Evolutionary conservation across 805 yeast genomes (phyloP).

Genomic region (Saccharomycopsis olivae): DNA sequence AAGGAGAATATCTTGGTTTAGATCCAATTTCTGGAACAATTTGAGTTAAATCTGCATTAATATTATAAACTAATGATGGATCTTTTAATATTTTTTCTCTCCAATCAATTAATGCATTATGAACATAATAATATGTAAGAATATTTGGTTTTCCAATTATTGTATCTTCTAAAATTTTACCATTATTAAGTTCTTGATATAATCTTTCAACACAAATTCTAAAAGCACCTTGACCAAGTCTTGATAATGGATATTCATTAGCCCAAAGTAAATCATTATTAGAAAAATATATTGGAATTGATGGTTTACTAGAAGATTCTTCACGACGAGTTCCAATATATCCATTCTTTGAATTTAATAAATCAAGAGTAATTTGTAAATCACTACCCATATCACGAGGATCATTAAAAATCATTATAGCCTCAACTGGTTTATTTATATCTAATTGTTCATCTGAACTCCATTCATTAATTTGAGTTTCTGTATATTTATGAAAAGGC

Average conservation of each 20-base stretch:
- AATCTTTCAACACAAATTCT: conserved; percentile 51
- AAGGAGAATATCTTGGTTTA: conserved; percentile 32
- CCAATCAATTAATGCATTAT: conserved; percentile 52
- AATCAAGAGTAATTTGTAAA: conserved; percentile 63
- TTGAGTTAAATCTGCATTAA: conserved; percentile 21
- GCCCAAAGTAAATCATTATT: conserved; percentile 86
- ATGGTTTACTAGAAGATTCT: conserved; percentile 29
- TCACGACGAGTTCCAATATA: conserved; percentile 48
- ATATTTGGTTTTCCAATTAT: conserved; percentile 76
- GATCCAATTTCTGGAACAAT: conserved; percentile 35
- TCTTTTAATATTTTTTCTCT: conserved; percentile 26
- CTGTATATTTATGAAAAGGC: conserved; percentile 53
- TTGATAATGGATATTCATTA: conserved; percentile 61
- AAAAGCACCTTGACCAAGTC: conserved; percentile 90
- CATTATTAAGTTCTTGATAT: conserved; percentile 43
- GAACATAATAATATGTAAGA: conserved; percentile 76
- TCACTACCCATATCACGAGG: conserved; percentile 86
- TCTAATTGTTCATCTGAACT: conserved; percentile 23
- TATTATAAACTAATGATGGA: conserved; percentile 1
- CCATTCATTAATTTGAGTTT: conserved; percentile 34
- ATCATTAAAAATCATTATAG: conserved; percentile 76
- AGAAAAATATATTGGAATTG: conserved; percentile 66
- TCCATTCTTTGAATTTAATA: conserved; percentile 56
- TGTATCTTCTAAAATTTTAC: conserved; percentile 30
- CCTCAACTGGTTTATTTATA: conserved; percentile 43